These are phyloP conservation scores for Halenospora varia DNA, from an alignment of 495 filamentous ascomycete species.

Conservation along the genomic window DNA sequence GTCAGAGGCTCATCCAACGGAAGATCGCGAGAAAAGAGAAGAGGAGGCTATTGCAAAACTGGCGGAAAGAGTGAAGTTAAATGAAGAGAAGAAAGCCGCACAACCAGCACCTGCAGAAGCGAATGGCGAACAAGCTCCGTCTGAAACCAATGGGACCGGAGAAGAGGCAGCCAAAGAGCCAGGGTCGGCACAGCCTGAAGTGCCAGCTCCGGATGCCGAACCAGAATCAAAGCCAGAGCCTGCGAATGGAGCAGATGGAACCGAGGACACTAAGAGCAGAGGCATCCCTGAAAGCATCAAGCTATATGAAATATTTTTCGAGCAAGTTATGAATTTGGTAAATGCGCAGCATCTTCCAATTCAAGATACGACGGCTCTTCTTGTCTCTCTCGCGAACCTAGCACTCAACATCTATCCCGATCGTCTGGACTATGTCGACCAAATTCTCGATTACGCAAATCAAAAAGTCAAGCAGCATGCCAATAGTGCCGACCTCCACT, in stretches of 20 bases:
- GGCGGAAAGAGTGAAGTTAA: constrained; percentile 70
- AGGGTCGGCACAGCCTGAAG: constrained; percentile 26
- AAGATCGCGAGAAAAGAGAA: constrained; percentile 71
- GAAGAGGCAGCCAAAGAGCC: constrained; percentile 32
- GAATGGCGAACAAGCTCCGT: constrained; percentile 29
- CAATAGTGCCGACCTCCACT: constrained; percentile 92
- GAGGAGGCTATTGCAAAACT: constrained; percentile 76
- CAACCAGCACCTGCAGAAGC: constrained; percentile 21
- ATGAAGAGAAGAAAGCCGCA: constrained; percentile 46
- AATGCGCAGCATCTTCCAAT: constrained; percentile 87
- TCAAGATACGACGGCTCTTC: constrained; percentile 87
- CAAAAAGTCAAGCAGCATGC: constrained; percentile 84
- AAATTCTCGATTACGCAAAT: constrained; percentile 84
- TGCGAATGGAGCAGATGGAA: constrained; percentile 24
- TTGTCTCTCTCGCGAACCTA: constrained; percentile 88
- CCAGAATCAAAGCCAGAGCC: constrained; percentile 25
- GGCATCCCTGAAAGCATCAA: constrained; percentile 79
- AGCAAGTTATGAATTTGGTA: constrained; percentile 90
- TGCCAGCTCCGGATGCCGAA: constrained; percentile 32
- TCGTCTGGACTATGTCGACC: constrained; percentile 89
- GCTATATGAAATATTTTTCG: constrained; percentile 96
- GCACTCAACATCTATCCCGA: constrained; percentile 94
- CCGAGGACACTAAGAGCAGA: constrained; percentile 52
- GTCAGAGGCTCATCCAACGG: constrained; percentile 64
- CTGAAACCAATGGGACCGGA: constrained; percentile 29